Evolutionary conservation across 2,329 filamentous ascomycete species (phyloP).

Genomic region (Pseudogymnoascus sp.): DNA sequence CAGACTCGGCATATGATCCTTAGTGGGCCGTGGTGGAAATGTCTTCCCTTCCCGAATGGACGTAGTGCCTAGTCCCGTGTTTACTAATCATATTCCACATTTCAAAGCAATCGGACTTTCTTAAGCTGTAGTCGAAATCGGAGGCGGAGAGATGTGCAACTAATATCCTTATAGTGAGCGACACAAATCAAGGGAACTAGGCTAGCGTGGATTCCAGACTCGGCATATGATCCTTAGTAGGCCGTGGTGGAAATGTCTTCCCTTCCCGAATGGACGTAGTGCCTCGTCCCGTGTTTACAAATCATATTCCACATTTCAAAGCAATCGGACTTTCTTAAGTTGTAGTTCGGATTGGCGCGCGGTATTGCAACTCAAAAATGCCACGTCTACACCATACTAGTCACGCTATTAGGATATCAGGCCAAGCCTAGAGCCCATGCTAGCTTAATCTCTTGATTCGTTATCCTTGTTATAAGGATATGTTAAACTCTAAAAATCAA

Average conservation of each 20-base stretch:
- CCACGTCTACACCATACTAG: neutral
- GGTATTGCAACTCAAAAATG: neutral
- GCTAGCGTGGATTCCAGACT: neutral
- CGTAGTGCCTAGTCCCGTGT: too few species aligned
- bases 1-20: neutral
- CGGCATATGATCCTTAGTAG: neutral
- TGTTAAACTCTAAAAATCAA: neutral
- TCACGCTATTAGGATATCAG: neutral
- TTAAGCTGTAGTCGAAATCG: neutral
- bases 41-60: too few species aligned
- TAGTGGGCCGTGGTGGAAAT: neutral
- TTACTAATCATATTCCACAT: too few species aligned
- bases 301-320: neutral
- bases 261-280: neutral
- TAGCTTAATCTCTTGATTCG: neutral
- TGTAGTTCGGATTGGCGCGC: neutral
- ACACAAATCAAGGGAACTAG: neutral
- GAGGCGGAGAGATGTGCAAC: neutral
- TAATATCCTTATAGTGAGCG: neutral
- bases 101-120: too few species aligned
- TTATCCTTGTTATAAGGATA: neutral
- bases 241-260: neutral
- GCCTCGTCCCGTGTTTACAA: neutral
- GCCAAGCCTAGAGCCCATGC: neutral
- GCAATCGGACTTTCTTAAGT: neutral